phyloP scores from a whole-genome alignment of 78 protist genomes.

The Bigelowiella natans region DNA sequence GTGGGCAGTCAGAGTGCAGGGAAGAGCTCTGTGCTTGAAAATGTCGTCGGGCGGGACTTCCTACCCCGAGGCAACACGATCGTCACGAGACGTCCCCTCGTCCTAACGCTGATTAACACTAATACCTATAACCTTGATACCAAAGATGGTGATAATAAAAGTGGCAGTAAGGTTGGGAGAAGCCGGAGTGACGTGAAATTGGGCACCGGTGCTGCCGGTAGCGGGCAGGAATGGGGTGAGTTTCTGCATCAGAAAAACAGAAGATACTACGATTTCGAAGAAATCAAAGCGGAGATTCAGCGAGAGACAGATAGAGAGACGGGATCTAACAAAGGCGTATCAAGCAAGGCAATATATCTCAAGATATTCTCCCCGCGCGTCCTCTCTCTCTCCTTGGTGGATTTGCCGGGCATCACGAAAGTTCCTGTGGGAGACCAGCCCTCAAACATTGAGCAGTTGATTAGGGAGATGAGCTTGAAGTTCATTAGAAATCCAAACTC shows the following conservation, averaged over 20 bases:
- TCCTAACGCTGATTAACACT: slow-evolving; percentile 26
- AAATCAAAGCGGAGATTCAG: slow-evolving; percentile 62
- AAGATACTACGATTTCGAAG: slow-evolving; percentile 63
- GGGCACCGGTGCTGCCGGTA: slow-evolving; percentile 40
- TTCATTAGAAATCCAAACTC: slow-evolving; percentile 62
- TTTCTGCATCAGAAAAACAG: slow-evolving; percentile 68
- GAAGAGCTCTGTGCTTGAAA: slow-evolving; percentile 37
- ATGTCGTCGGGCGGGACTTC: slow-evolving; percentile 37
- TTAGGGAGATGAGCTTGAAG: slow-evolving; percentile 56
- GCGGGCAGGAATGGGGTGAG: slow-evolving; percentile 62
- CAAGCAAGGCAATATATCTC: slow-evolving; percentile 68
- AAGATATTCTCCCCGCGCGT: slow-evolving; percentile 73
- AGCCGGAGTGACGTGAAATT: slow-evolving; percentile 73
- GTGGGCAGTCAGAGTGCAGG: slow-evolving; percentile 37
- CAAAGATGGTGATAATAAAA: not conserved
- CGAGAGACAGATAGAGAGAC: slow-evolving; percentile 69
- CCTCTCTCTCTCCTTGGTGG: slow-evolving; percentile 83
- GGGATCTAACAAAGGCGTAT: slow-evolving; percentile 64
- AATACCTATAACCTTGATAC: not conserved
- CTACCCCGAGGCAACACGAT: slow-evolving; percentile 33
- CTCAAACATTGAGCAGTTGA: slow-evolving; percentile 63
- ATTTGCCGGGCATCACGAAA: slow-evolving; percentile 89
- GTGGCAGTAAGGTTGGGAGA: not conserved
- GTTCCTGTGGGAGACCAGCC: slow-evolving; percentile 85
- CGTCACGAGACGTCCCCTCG: slow-evolving; percentile 33